Evolutionary conservation across 495 filamentous ascomycete genomes (phyloP).

Genomic region (Hypoxylon subgilvum): DNA sequence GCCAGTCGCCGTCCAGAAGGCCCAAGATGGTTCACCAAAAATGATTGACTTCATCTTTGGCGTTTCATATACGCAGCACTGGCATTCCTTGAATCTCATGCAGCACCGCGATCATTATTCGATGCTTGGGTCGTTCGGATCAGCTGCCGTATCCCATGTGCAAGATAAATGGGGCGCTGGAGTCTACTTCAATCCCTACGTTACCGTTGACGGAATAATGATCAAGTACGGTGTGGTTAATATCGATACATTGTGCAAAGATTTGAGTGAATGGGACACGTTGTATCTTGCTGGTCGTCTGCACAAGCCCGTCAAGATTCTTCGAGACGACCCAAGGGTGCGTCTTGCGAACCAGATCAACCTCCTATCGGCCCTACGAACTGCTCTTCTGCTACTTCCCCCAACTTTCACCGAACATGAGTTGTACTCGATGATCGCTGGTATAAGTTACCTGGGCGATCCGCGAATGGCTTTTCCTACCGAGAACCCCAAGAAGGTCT

Average conservation of each 20-base stretch:
- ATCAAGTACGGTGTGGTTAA: slow-evolving; percentile 99
- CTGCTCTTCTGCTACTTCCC: slow-evolving; percentile 84
- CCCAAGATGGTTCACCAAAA: slow-evolving; percentile 84
- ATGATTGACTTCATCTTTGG: slow-evolving; percentile 99
- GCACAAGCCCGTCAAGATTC: slow-evolving; percentile 97
- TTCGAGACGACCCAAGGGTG: slow-evolving; percentile 89
- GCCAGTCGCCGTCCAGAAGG: slow-evolving; percentile 74
- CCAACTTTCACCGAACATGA: slow-evolving; percentile 83
- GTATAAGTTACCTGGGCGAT: slow-evolving; percentile 92
- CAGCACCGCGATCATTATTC: slow-evolving; percentile 95
- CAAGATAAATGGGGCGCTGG: slow-evolving; percentile 91
- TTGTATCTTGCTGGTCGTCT: slow-evolving; percentile 92
- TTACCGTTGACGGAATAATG: slow-evolving; percentile 92
- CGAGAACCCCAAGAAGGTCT: slow-evolving; percentile 91
- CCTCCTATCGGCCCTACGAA: slow-evolving; percentile 85
- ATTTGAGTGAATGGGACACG: slow-evolving; percentile 87
- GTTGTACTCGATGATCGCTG: slow-evolving; percentile 86
- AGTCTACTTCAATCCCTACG: slow-evolving; percentile 95
- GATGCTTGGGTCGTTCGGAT: slow-evolving; percentile 80
- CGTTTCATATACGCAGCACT: slow-evolving; percentile 92
- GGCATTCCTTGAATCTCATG: slow-evolving; percentile 88
- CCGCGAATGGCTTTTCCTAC: slow-evolving; percentile 86
- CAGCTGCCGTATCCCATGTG: slow-evolving; percentile 77
- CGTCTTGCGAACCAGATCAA: slow-evolving; percentile 95
- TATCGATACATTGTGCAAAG: slow-evolving; percentile 80